A percentile compares a stretch with the other conserved stretches of the same genome.
Conservation (phyloP, 306 rosid genomes). For the Hippophae rhamnoides region DNA sequence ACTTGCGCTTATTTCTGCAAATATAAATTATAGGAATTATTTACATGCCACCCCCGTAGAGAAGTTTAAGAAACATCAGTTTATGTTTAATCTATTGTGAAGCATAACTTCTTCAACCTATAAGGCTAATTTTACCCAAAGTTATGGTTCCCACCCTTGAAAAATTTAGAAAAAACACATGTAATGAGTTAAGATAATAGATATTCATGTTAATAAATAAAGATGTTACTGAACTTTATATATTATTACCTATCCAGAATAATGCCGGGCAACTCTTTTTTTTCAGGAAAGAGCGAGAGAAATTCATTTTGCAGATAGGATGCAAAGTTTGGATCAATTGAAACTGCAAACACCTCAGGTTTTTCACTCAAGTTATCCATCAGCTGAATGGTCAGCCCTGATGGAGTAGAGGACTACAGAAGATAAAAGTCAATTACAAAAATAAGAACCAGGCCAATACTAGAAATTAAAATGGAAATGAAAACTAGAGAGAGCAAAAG, state of each 20-base stretch:
- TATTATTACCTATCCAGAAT: slow-evolving; percentile 51
- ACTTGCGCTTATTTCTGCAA: slow-evolving; percentile 56
- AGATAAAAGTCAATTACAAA: slow-evolving; percentile 5
- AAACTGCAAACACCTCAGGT: slow-evolving; percentile 79
- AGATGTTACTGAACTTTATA: slow-evolving; percentile 8
- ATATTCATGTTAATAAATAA: neutral
- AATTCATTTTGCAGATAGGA: slow-evolving; percentile 71
- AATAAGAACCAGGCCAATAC: neutral
- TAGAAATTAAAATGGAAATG: neutral
- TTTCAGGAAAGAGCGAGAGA: slow-evolving; percentile 49
- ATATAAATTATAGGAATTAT: neutral
- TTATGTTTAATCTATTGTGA: too few relatives aligned
- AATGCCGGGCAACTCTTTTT: slow-evolving; percentile 61
- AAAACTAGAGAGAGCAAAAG: neutral
- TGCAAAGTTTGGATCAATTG: slow-evolving; percentile 84
- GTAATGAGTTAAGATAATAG: too few relatives aligned
- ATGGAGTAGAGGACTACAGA: slow-evolving; percentile 56
- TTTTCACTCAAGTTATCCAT: slow-evolving; percentile 83
- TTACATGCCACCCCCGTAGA: neutral
- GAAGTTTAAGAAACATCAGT: too few relatives aligned
- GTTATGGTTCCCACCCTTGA: too few relatives aligned
- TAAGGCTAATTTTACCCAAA: neutral
- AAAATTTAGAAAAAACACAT: too few relatives aligned
- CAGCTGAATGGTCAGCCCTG: slow-evolving; percentile 62
- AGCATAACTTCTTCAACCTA: neutral